Evolutionary conservation across 1,139 yeast genomes (phyloP).

Genomic region (Hansenula sp.): DNA sequence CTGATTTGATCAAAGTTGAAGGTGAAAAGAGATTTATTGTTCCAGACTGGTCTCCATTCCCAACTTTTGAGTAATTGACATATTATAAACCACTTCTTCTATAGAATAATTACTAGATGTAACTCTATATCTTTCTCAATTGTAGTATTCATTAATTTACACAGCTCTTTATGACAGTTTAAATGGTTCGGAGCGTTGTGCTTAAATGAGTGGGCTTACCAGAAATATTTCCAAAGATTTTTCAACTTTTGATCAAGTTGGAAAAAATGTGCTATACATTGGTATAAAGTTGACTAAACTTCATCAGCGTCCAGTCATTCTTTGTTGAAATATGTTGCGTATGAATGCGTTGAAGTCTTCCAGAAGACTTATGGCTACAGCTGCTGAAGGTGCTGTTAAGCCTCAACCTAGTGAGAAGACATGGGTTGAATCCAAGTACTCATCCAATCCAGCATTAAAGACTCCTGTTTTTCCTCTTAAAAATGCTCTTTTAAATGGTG

Average conservation of each 20-base stretch:
- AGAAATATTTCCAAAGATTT: no score
- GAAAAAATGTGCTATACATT: background rate
- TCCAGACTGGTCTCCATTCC: constrained; percentile 36
- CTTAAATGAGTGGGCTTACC: background rate
- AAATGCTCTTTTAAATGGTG: constrained; percentile 21
- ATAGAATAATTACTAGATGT: no score
- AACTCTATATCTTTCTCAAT: no score
- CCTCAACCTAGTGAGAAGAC: no score
- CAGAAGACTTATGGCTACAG: constrained; percentile 17
- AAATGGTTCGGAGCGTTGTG: background rate
- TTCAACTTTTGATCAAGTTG: no score
- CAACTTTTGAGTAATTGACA: constrained; percentile 19
- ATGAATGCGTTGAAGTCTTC: constrained; percentile 10
- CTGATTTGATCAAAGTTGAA: constrained; percentile 38
- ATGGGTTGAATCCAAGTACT: no score
- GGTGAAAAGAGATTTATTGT: constrained; percentile 47
- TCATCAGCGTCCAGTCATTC: background rate
- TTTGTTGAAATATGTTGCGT: constrained; percentile 19
- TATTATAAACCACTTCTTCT: no score
- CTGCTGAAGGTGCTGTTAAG: no score
- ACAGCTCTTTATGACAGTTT: no score
- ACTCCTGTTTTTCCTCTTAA: constrained; percentile 11
- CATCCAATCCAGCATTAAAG: no score
- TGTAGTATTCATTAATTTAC: no score
- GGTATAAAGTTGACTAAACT: no score